A percentile compares a stretch with the other conserved stretches of the same genome.
phyloP scores from a whole-genome alignment of 495 filamentous ascomycete genomes.

The Trichoderma orchidacearum region DNA sequence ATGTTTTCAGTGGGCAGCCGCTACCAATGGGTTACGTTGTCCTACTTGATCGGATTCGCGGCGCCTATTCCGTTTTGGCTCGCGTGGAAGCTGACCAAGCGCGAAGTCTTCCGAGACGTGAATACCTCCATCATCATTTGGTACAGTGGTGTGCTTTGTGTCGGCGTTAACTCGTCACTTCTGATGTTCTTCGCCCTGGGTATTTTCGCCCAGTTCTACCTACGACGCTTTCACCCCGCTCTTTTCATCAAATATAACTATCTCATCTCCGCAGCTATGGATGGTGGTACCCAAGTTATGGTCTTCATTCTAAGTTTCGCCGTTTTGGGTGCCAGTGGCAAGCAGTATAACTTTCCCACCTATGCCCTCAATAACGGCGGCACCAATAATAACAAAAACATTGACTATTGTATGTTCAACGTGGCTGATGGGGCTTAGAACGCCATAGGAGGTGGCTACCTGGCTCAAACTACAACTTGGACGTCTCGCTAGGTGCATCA shows the following conservation, averaged over 20 bases:
- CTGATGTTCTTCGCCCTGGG: slow-evolving; percentile 17
- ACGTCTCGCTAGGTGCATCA: no score
- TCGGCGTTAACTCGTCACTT: slow-evolving; percentile 28
- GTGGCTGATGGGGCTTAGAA: not conserved
- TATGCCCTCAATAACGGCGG: slow-evolving; percentile 30
- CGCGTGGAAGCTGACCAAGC: slow-evolving; percentile 9
- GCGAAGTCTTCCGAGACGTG: slow-evolving; percentile 10
- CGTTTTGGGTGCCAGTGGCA: slow-evolving; percentile 31
- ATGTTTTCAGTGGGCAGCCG: slow-evolving; percentile 12
- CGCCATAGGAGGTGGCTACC: no score
- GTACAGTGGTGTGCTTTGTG: slow-evolving; percentile 28
- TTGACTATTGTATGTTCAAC: slow-evolving; percentile 16
- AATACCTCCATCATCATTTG: slow-evolving; percentile 28
- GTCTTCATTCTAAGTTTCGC: slow-evolving; percentile 45
- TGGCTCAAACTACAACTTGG: no score
- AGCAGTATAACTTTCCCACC: slow-evolving; percentile 14
- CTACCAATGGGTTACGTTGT: slow-evolving; percentile 31
- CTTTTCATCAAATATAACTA: slow-evolving; percentile 45
- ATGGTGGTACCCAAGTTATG: slow-evolving; percentile 35
- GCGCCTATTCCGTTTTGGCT: slow-evolving; percentile 21
- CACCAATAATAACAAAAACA: slow-evolving; percentile 5
- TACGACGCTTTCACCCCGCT: slow-evolving; percentile 28
- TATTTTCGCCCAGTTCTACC: slow-evolving; percentile 34
- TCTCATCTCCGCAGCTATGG: slow-evolving; percentile 35
- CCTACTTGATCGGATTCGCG: slow-evolving; percentile 21